phyloP scores from a whole-genome alignment of 306 rosid species.

The Prunus dulcis region DNA sequence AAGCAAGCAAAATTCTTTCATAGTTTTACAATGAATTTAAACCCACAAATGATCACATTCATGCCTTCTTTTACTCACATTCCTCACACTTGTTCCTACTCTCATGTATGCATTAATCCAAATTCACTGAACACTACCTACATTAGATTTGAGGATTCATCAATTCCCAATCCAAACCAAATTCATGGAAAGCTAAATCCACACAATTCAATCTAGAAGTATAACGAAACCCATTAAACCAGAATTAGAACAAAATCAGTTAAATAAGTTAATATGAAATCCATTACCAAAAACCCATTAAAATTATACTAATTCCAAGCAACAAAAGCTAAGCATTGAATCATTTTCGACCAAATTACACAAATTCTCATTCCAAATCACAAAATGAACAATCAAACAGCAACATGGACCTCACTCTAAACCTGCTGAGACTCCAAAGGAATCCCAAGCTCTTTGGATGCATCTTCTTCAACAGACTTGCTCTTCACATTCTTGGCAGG shows the following conservation, averaged over 20 bases:
- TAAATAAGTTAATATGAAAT: background rate
- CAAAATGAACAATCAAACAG: constrained; percentile 14
- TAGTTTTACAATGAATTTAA: background rate
- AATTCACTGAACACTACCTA: background rate
- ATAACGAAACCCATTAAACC: background rate
- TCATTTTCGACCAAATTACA: constrained; percentile 21
- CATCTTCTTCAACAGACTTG: constrained; percentile 6
- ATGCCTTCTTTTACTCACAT: background rate
- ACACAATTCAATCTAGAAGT: background rate
- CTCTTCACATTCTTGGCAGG: constrained; percentile 29
- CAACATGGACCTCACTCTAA: constrained; percentile 19
- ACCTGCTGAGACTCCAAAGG: constrained; percentile 67
- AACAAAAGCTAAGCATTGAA: constrained; percentile 11
- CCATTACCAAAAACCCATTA: background rate
- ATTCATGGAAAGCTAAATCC: background rate
- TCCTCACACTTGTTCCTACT: background rate
- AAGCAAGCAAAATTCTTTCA: background rate
- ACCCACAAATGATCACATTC: background rate
- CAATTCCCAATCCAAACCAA: background rate
- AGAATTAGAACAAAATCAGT: background rate
- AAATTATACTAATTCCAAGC: constrained; percentile 3
- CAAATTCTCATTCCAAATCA: constrained; percentile 6
- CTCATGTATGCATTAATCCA: background rate
- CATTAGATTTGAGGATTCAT: background rate
- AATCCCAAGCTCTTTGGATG: constrained; percentile 44